Base-by-base conservation (phyloP, 176 grass and related monocot genomes). In the Canna indica region DNA sequence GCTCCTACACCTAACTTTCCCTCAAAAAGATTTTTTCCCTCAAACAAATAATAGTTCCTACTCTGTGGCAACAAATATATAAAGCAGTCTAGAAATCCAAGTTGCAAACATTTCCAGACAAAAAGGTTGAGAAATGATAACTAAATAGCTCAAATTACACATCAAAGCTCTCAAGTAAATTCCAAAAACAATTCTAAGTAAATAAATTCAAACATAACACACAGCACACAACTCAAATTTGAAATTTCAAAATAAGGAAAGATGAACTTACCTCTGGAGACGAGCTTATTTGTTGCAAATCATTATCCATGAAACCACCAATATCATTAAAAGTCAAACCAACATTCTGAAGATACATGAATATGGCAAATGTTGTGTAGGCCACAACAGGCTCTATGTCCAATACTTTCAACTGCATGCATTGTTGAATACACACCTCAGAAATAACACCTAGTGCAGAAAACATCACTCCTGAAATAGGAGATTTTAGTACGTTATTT, bases 371-470 rank as follows among this genome's bases (percentile, higher is more conserved):
- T 81, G 41, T 84, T 76, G 83, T 77, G 79, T 90, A 97, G 45
- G 89, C 86, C 61, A 76, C 71, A 47, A 92, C 20, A 39, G 80
- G 78, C 27, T 75, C 36, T 57, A 81, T 57, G 42, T 97, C 89
- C 61, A 92, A 83, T 68, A 77, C 70, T 38, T 90, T 69, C 71
- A 79, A 82, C 46, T 85, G 42, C 69, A 93, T 47, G 71, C 89
- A 89, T 20, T 82, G 77, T 58, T 92, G 82, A 47, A 97, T 70
- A 30, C 67, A 85, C 44, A 97, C 67, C 76, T 85, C 69, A 65
- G 79, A 84, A 81, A 97, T 86, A 72, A 68, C 58, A 77, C 87
- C 89, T 44, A 97, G 54, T 53, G 79, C 81, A 38, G 94, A 90
- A 80, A 78, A 87, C 78, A 68, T 71, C 68, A 70, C 66, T 15